Conservation (phyloP, 768 basidiomycete species). For the Hemileccinum impolitum region DNA sequence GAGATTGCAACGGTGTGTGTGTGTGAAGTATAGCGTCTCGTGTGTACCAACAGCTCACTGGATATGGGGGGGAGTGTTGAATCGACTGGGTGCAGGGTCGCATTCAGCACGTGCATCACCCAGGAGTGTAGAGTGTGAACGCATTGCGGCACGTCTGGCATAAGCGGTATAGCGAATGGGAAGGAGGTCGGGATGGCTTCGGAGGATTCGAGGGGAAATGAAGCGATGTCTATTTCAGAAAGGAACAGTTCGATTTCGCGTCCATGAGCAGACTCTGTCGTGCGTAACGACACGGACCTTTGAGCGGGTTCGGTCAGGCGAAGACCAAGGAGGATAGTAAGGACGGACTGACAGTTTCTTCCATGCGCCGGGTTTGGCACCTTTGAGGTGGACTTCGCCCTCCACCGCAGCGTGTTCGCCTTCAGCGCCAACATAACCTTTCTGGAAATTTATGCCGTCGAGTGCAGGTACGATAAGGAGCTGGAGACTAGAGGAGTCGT, state of each 20-base stretch:
- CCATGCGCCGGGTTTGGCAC: conserved; percentile 55
- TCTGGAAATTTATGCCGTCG: conserved; percentile 76
- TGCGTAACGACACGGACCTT: conserved; percentile 65
- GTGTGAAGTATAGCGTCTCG: conserved; percentile 71
- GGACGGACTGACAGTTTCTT: conserved; percentile 60
- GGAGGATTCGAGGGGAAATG: conserved; percentile 35
- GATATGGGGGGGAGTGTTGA: conserved; percentile 37
- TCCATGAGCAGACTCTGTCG: conserved; percentile 59
- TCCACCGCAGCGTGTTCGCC: conserved; percentile 81
- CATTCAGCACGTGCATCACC: conserved; percentile 67
- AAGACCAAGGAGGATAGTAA: conserved; percentile 11
- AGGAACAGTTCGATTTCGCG: conserved; percentile 64
- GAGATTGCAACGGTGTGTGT: conserved; percentile 49
- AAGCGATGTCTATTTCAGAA: conserved; percentile 55
- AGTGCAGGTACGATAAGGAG: conserved; percentile 71
- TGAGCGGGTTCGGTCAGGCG: conserved; percentile 11
- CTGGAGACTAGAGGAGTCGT: conserved; percentile 44
- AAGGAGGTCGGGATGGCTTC: conserved; percentile 55
- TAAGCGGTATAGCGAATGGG: conserved; percentile 81
- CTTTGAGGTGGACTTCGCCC: conserved; percentile 86
- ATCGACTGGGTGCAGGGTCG: conserved; percentile 55
- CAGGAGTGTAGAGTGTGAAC: conserved; percentile 73
- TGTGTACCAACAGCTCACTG: conserved; percentile 64
- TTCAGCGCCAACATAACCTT: conserved; percentile 80
- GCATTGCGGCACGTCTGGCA: conserved; percentile 78